Conservation (phyloP, 208 protist species). For the Trypanosoma conorhini region DNA sequence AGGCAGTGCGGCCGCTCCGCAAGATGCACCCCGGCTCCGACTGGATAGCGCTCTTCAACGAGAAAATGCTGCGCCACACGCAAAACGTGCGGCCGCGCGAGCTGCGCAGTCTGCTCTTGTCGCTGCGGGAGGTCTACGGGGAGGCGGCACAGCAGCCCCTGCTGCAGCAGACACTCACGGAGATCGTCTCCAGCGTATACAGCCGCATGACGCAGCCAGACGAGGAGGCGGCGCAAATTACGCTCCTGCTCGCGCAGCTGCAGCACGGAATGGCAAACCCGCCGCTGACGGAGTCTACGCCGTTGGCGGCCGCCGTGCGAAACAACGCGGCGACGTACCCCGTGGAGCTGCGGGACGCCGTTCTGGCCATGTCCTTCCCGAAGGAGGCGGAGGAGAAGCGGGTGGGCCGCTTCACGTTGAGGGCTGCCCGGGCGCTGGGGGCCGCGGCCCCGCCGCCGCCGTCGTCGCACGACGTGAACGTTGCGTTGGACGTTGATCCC, state of each 20-base stretch:
- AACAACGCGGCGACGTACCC: constrained; percentile 31
- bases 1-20: constrained; percentile 44
- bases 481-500: constrained; percentile 16
- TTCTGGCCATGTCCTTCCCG: constrained; percentile 62
- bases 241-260: constrained; percentile 67
- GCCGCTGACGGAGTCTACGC: constrained; percentile 44
- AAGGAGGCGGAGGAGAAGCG: constrained; percentile 23
- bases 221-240: constrained; percentile 58
- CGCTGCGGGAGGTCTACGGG: constrained; percentile 56
- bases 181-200: constrained; percentile 39
- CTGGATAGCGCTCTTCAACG: constrained; percentile 63
- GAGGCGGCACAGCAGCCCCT: constrained; percentile 55
- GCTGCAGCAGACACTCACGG: constrained; percentile 54
- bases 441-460: not conserved
- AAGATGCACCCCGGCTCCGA: constrained; percentile 37
- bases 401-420: constrained; percentile 43
- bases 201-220: constrained; percentile 26
- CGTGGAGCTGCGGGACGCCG: constrained; percentile 49
- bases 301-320: constrained; percentile 32
- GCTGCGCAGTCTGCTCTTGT: constrained; percentile 63
- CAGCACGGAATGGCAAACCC: constrained; percentile 71
- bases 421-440: constrained; percentile 19
- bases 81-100: constrained; percentile 25
- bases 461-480: constrained; percentile 28
- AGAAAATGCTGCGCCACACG: constrained; percentile 23